Base-by-base conservation (phyloP, 2,329 filamentous ascomycete species). In the Scorias spongiosa region DNA sequence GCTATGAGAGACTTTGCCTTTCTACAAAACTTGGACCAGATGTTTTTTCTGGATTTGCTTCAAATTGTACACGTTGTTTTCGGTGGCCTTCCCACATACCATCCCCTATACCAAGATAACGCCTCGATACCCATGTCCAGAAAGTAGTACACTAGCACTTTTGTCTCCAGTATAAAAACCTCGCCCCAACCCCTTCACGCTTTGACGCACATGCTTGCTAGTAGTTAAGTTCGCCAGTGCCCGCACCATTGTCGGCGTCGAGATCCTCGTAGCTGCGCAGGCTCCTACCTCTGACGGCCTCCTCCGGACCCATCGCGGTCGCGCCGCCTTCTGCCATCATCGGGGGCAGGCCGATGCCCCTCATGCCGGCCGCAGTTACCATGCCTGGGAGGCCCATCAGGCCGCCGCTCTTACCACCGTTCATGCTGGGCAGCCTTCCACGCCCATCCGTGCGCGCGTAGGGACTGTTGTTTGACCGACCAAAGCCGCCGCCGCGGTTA, bases 221-320 rank as follows among this genome's bases (percentile, higher is more conserved):
- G 60, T 96, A 96, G 64, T 96, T 93, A 56, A 96, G 68, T 66
- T 95, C 89, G 26, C 84, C 83, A 36, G 81, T 78, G 36, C 81
- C 84, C 42, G 63, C 62, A 34, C 64, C 65, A 38, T 55, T 51
- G 42, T 66, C 67, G n/a, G 93, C 89, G 66, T 98, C 91, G 18
- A 98, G 70, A 60, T 98, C 91, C 63, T 98, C 93, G 60, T 98
- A 98, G 62, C 86, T 95, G 73, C 93, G 94, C 51, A 98, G 67
- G 48, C 84, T 94, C 45, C 91, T 78, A 5, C 91, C 91, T 53
- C 93, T 85, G 1, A 93, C 87, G 10, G 91, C 89, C 64, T 96
- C 88, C 15, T 84, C 76, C 15, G 91, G 89, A 0, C 87, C 88
- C 47, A 88, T 81, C 2, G 82, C 79, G 29, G 68, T 68, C 43